Percentiles rank a stretch among this genome's conserved stretches.
Evolutionary conservation across 2,329 filamentous ascomycete species (phyloP).

Genomic region (Colletotrichum spaethianum): DNA sequence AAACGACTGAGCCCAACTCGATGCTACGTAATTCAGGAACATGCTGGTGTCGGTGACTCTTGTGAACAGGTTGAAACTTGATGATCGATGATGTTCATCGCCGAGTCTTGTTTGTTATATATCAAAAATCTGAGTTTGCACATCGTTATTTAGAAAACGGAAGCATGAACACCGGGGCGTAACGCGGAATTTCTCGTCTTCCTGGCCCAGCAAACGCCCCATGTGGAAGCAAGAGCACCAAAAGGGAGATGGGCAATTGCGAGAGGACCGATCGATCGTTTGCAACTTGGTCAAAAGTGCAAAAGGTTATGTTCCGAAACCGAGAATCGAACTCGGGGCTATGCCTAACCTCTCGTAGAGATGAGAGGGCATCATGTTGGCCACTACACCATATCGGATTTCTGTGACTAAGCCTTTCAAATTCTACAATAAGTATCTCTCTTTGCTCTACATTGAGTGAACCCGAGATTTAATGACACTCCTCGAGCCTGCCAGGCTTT

Average conservation of each 20-base stretch:
- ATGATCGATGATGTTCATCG: background rate
- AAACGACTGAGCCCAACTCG: background rate
- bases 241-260: background rate
- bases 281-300: background rate
- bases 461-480: background rate
- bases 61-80: background rate
- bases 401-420: rapidly evolving
- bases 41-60: background rate
- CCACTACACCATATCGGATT: slow-evolving; percentile 39
- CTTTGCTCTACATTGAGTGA: too few relatives aligned
- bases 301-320: slow-evolving; percentile 13
- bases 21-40: background rate
- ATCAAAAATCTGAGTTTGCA: background rate
- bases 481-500: background rate
- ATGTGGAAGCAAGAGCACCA: background rate
- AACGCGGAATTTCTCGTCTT: too few relatives aligned
- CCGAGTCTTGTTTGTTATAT: background rate
- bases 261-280: too few relatives aligned
- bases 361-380: slow-evolving; percentile 39
- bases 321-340: slow-evolving; percentile 38
- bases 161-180: background rate
- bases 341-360: slow-evolving; percentile 13
- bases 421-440: too few relatives aligned
- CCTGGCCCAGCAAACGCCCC: too few relatives aligned
- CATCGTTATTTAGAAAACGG: background rate